Percentiles rank a stretch among this genome's conserved stretches.
Conservation (phyloP, 768 basidiomycete species). For the Lyophyllum shimeji region DNA sequence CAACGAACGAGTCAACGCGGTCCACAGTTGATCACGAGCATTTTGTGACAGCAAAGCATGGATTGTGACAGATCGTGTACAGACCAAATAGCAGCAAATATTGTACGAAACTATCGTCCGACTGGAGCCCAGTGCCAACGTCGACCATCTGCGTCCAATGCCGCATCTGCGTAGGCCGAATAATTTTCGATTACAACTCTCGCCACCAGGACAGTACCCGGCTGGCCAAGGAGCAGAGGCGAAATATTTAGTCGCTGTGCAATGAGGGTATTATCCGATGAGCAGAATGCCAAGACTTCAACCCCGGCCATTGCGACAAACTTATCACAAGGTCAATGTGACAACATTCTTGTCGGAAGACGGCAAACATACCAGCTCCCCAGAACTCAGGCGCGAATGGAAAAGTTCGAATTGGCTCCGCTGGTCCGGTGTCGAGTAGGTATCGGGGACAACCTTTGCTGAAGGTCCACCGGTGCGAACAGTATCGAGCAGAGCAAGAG, state of each 20-base stretch:
- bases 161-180: constrained; percentile 57
- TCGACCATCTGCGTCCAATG: constrained; percentile 38
- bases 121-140: constrained; percentile 28
- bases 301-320: constrained; percentile 55
- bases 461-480: constrained; percentile 50
- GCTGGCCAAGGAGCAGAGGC: constrained; percentile 39
- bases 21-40: constrained; percentile 9
- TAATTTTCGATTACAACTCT: constrained; percentile 59
- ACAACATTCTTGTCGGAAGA: too few relatives aligned
- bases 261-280: constrained; percentile 47
- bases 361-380: constrained; percentile 51
- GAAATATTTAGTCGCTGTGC: constrained; percentile 53
- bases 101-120: not conserved
- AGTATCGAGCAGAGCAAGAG: constrained; percentile 50
- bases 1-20: not conserved
- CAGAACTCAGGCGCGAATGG: constrained; percentile 44
- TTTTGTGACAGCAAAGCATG: constrained; percentile 15
- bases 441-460: constrained; percentile 42
- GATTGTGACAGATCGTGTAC: constrained; percentile 18
- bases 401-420: constrained; percentile 50
- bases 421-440: constrained; percentile 39
- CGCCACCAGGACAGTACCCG: constrained; percentile 48
- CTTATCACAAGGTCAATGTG: constrained; percentile 29
- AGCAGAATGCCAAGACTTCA: constrained; percentile 58
- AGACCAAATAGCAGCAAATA: constrained; percentile 5